These are phyloP conservation scores for Penicillium hesseltinei DNA, from an alignment of 2,329 filamentous ascomycete genomes.

Conservation along the genomic window DNA sequence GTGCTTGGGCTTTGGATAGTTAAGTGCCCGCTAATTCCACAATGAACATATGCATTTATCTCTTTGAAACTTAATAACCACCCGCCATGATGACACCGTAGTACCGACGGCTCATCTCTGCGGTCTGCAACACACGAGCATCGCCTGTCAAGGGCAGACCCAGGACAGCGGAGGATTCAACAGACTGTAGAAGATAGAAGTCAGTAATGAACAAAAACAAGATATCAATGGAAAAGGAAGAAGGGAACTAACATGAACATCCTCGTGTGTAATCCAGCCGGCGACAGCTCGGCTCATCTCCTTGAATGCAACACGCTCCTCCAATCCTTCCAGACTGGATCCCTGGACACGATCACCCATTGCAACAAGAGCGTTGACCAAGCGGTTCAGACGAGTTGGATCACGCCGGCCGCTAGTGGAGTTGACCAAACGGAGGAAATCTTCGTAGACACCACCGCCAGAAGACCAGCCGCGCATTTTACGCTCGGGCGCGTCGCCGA, in stretches of 20 bases:
- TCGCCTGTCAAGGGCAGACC: conserved; percentile 64
- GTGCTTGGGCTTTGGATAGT: not conserved
- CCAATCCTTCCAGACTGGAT: conserved; percentile 53
- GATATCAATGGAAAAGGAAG: not conserved
- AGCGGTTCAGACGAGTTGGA: conserved; percentile 42
- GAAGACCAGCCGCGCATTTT: conserved; percentile 70
- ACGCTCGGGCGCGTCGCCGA: conserved; percentile 60
- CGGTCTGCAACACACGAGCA: conserved; percentile 66
- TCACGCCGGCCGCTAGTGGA: conserved; percentile 41
- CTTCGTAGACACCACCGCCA: conserved; percentile 76
- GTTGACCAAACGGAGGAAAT: conserved; percentile 55
- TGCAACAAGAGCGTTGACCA: conserved; percentile 49
- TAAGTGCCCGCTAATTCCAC: not conserved
- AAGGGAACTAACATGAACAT: conserved; percentile 55
- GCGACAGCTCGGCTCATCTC: conserved; percentile 78
- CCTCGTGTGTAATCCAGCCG: conserved; percentile 60
- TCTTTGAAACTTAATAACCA: conserved; percentile 29
- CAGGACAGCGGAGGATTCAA: conserved; percentile 41
- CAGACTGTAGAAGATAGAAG: conserved; percentile 21
- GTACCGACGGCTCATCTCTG: conserved; percentile 67
- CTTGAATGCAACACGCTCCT: conserved; percentile 70
- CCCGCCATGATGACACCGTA: conserved; percentile 63
- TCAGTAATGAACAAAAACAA: conserved; percentile 6
- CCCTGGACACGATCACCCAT: conserved; percentile 45
- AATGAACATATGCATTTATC: not conserved